Evolutionary conservation across 108 stramenopile species (phyloP), one percentile per base, ranked within the genome.

Genomic region (Fistulifera pelliculosa): DNA sequence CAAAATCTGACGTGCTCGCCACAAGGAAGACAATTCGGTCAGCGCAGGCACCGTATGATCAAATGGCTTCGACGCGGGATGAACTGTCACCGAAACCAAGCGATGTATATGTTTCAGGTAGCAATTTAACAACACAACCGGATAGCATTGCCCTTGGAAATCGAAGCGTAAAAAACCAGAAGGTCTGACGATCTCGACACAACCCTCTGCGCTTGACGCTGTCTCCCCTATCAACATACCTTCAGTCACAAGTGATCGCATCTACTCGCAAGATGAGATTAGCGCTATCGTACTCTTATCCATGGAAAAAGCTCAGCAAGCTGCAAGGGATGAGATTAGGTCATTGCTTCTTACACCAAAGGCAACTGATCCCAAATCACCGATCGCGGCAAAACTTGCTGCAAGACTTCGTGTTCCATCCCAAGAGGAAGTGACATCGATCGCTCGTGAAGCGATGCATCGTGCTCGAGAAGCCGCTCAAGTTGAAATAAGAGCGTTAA

Each of bases 271-370:
- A 6, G 19, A 21, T 19, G 44, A 45, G 21, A 45, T 45, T 11
- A 21, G 21, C 16, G 21, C 16, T 11, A 45, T 45, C 11, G 44
- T 45, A 21, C 44, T 19, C 44, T 19, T 19, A 17, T 45, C 44
- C 6, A 45, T 45, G 44, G 44, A 45, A 17, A 45, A 21, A 21
- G 44, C 44, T 45, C 44, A 45, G 21, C 44, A 45, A 45, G 21
- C 44, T 8, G 44, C 44, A 3, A 45, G 44, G 21, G 44, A 19
- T 21, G 44, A 45, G 44, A 45, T 45, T 19, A 4, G 21, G 11
- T 17, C 16, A 4, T 21, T 45, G 16, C 44, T 45, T 45, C 16
- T 19, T 45, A 21, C 16, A 45, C 21, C 44, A 19, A 45, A 45
- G 11, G 19, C 19, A 4, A 17, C 16, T 21, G 21, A 45, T 19